These are phyloP conservation scores for Taiozyma onychis DNA, from an alignment of 1,139 yeast genomes.

Conservation along the genomic window DNA sequence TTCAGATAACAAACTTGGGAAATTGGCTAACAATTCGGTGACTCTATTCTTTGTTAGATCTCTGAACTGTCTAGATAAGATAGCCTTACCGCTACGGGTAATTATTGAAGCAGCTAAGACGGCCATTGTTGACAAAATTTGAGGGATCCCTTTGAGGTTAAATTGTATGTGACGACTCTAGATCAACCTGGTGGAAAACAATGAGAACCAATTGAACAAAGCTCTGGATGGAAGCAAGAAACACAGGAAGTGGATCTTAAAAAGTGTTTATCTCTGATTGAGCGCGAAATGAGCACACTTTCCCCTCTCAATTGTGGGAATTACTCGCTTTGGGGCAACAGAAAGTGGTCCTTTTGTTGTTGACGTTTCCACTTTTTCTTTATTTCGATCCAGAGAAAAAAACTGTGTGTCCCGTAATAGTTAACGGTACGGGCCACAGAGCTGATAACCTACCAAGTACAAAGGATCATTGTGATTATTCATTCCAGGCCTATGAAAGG, in stretches of 20 bases:
- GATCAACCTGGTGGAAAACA: neutral
- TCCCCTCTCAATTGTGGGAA: neutral
- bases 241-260: neutral
- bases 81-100: constrained; percentile 91
- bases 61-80: constrained; percentile 87
- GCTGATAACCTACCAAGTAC: no score
- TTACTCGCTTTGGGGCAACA: neutral
- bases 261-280: neutral
- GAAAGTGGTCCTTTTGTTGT: constrained; percentile 6
- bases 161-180: neutral
- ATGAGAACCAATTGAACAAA: neutral
- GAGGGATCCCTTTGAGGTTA: neutral
- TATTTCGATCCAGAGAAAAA: neutral
- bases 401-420: neutral
- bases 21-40: constrained; percentile 78
- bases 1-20: constrained; percentile 74
- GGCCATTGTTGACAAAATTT: constrained; percentile 35
- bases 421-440: neutral
- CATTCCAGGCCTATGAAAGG: neutral
- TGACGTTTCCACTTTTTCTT: constrained; percentile 15
- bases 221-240: neutral
- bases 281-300: neutral
- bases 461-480: neutral
- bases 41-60: constrained; percentile 84
- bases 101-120: constrained; percentile 94